Conservation (phyloP, 371 early-diverging fungal genomes). For the Batrachochytrium dendrobatidis region DNA sequence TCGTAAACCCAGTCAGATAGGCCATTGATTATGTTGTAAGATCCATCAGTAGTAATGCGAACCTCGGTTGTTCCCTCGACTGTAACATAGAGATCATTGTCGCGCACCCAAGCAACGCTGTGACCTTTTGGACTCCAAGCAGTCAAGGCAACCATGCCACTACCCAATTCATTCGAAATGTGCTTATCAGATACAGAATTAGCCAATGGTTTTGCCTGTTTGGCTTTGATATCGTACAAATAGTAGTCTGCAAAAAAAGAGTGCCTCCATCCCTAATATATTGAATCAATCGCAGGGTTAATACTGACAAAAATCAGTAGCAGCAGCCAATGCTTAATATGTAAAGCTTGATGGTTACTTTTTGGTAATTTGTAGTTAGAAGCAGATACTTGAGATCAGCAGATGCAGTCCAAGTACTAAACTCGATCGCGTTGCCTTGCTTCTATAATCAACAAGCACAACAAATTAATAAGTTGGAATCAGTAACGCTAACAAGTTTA, state of each 20-base stretch:
- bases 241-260: slow-evolving; percentile 72
- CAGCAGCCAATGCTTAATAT: not conserved
- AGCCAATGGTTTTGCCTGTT: slow-evolving; percentile 53
- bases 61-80: slow-evolving; percentile 56
- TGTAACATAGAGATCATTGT: slow-evolving; percentile 77
- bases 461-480: not conserved
- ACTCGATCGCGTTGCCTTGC: slow-evolving; percentile 6
- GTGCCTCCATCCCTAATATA: slow-evolving; percentile 65
- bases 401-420: slow-evolving; percentile 42
- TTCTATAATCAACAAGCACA: not conserved
- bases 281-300: not conserved
- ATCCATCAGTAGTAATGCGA: slow-evolving; percentile 81
- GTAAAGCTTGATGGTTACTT: slow-evolving; percentile 30
- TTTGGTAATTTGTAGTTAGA: slow-evolving; percentile 54
- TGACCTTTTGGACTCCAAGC: slow-evolving; percentile 78
- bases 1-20: slow-evolving; percentile 98
- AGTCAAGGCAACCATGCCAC: slow-evolving; percentile 34
- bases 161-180: slow-evolving; percentile 44
- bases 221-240: slow-evolving; percentile 57
- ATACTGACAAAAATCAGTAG: not conserved
- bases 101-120: slow-evolving; percentile 69
- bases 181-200: slow-evolving; percentile 38
- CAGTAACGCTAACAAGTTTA: too few species aligned
- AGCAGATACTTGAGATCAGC: slow-evolving; percentile 71
- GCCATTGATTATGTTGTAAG: slow-evolving; percentile 79